Percentiles rank a stretch among this genome's conserved stretches.
These are phyloP conservation scores for Salix caprea DNA, from an alignment of 345 rosid species.

Conservation along the genomic window DNA sequence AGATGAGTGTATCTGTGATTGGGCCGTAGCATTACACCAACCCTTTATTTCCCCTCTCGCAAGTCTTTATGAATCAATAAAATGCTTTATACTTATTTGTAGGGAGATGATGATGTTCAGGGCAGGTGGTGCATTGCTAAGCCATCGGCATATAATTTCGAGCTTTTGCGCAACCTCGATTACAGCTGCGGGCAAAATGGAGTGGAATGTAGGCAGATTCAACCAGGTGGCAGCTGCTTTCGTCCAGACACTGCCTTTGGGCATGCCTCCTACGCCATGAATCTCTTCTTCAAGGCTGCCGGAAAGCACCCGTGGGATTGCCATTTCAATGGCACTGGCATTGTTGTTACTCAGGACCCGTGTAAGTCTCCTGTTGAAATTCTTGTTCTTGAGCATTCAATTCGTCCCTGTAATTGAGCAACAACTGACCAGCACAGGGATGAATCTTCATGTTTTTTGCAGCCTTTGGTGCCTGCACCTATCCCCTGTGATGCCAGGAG, in stretches of 20 bases:
- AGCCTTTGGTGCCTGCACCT: neutral
- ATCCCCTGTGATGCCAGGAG: neutral
- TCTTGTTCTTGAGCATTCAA: neutral
- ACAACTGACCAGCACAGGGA: no score
- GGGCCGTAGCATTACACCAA: no score
- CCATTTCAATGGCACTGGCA: slow-evolving; percentile 12
- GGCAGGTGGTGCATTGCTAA: slow-evolving; percentile 16
- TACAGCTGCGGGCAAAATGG: slow-evolving; percentile 9
- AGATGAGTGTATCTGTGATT: no score
- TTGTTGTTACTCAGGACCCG: slow-evolving; percentile 9
- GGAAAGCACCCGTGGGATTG: slow-evolving; percentile 19
- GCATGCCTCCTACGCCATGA: slow-evolving; percentile 13
- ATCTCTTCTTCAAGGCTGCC: slow-evolving; percentile 13
- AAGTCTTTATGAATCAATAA: no score
- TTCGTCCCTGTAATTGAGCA: no score
- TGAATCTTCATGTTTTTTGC: neutral
- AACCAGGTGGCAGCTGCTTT: slow-evolving; percentile 20
- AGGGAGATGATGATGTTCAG: neutral
- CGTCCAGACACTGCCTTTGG: neutral
- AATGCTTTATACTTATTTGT: neutral
- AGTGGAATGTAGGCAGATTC: slow-evolving; percentile 13
- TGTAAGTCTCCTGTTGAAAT: neutral
- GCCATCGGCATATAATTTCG: neutral
- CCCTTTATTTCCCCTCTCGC: no score
- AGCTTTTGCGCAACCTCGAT: slow-evolving; percentile 1